Conservation (phyloP, 495 filamentous ascomycete genomes). For the Penicillium antarcticum region DNA sequence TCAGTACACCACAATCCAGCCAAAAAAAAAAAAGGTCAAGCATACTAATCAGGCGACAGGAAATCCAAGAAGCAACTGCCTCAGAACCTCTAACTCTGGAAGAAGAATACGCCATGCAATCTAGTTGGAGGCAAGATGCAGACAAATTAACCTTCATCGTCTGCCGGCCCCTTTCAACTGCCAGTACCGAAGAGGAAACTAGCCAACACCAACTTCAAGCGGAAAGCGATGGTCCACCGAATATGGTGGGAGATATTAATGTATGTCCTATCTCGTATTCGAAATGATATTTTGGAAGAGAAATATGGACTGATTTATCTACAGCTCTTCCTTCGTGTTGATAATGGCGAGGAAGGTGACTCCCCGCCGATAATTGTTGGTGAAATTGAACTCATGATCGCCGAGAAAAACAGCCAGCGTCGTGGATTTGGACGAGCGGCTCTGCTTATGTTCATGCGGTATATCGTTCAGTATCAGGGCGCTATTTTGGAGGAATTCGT, state of each 20-base stretch:
- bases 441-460: constrained; percentile 65
- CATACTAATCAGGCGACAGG: constrained; percentile 38
- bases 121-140: constrained; percentile 68
- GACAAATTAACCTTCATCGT: constrained; percentile 53
- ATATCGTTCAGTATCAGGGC: constrained; percentile 47
- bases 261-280: no score
- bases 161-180: constrained; percentile 24
- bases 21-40: background rate
- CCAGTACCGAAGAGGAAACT: background rate
- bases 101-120: constrained; percentile 84
- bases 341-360: constrained; percentile 42
- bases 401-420: constrained; percentile 52
- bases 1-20: constrained; percentile 27
- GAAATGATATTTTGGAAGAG: no score
- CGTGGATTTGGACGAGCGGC: constrained; percentile 64
- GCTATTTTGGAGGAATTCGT: constrained; percentile 61
- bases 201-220: constrained; percentile 21
- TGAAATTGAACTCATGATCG: constrained; percentile 90
- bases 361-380: constrained; percentile 50
- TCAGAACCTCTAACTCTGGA: constrained; percentile 74
- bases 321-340: constrained; percentile 61
- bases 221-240: constrained; percentile 46
- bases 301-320: no score
- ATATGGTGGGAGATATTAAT: constrained; percentile 86
- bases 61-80: constrained; percentile 78